Evolutionary conservation across 176 grass and related monocot species (phyloP), one percentile per base, ranked within the genome.

Genomic region (Oryza brachyantha): DNA sequence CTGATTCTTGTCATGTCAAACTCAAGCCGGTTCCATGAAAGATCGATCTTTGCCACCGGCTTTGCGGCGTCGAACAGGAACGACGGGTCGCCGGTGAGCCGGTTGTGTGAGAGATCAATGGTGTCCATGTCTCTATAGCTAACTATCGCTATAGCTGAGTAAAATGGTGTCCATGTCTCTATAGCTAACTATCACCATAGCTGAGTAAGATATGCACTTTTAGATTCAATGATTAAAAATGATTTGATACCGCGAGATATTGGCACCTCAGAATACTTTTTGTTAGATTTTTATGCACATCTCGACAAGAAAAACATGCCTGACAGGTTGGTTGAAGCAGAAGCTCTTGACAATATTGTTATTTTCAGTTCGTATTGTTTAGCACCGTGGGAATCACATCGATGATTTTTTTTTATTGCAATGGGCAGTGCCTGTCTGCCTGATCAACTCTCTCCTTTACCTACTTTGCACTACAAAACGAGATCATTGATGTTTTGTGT

Each of bases 51-150:
- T 17, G 63, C 73, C n/a, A 74, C 62, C 3, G 65, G 50, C 59
- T 90, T 93, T 10, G 63, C 24, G 2, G 6, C 39, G 14, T 78
- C 84, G 35, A 93, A 87, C 40, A 93, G 57, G 57, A 84, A 74
- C 3, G 87, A 89, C 13, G 84, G 74, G 42, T 89, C 61, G 1
- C 87, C 87, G 1, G 66, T 63, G 31, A 93, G 61, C 71, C 66
- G 70, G 81, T 89, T 93, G 12, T 89, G 81, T 6, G 84, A 84
- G 14, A 87, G 68, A 67, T 93, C 82, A 27, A 93, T 48, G 3
- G 81, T 84, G 45, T 82, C 48, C 7, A 82, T 37, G 29, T 78
- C 66, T 32, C 76, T 67, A 35, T 75, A n/a, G n/a, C n/a, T n/a
- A n/a, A n/a, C n/a, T n/a, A n/a, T n/a, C n/a, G n/a, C n/a, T n/a